Conservation (phyloP, 2,329 filamentous ascomycete species). For the Westerdykella ornata region DNA sequence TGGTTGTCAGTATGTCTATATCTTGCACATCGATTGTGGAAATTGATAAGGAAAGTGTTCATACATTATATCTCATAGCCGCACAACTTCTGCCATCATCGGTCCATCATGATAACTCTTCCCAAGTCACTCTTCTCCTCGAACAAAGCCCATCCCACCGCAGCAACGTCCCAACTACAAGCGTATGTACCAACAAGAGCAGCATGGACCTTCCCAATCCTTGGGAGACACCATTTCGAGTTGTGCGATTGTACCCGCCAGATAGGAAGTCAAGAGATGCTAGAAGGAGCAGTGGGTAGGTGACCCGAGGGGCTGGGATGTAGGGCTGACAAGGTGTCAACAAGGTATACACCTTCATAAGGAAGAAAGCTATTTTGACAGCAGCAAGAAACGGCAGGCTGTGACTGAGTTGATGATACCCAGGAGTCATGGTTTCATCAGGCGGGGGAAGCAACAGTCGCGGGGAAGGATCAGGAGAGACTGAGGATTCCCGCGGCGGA, state of each 20-base stretch:
- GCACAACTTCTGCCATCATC: no score
- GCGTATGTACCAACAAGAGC: constrained; percentile 44
- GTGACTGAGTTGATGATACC: constrained; percentile 12
- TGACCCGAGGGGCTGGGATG: constrained; percentile 56
- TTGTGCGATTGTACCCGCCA: constrained; percentile 16
- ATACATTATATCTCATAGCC: neutral
- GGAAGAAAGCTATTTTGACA: constrained; percentile 57
- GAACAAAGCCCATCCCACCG: constrained; percentile 28
- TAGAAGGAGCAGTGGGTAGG: constrained; percentile 61
- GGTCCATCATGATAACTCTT: neutral
- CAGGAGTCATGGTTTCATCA: constrained; percentile 9
- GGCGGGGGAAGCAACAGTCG: constrained; percentile 33
- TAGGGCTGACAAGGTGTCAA: constrained; percentile 65
- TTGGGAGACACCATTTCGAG: constrained; percentile 18
- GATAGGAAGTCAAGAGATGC: constrained; percentile 57
- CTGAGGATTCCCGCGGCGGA: constrained; percentile 4
- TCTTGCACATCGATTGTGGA: neutral
- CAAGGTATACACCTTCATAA: constrained; percentile 61
- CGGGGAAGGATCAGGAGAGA: constrained; percentile 8
- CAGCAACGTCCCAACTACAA: constrained; percentile 37
- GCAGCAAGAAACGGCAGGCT: constrained; percentile 28
- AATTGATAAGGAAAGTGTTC: neutral
- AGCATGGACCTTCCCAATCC: constrained; percentile 37
- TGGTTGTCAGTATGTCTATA: no score
- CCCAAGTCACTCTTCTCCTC: constrained; percentile 13